These are phyloP conservation scores for Heterococcus sp. DNA, from an alignment of 108 stramenopile genomes.

Conservation along the genomic window DNA sequence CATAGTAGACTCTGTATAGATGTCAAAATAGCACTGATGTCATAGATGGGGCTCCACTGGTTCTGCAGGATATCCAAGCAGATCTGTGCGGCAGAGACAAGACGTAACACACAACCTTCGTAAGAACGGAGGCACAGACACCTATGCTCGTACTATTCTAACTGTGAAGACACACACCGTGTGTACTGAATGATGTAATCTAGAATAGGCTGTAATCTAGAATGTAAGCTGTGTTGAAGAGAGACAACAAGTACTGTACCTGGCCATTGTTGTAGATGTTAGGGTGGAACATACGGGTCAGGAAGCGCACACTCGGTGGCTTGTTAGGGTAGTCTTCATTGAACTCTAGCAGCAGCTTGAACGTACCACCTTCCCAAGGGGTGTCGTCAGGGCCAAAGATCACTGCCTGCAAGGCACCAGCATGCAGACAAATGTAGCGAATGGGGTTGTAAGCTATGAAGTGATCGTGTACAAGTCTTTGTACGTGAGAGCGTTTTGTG, in stretches of 20 bases:
- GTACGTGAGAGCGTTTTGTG: no score
- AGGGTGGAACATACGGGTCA: slow-evolving; percentile 96
- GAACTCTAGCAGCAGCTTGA: slow-evolving; percentile 85
- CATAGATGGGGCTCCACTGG: slow-evolving; percentile 99
- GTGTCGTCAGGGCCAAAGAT: slow-evolving; percentile 99
- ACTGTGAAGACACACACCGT: no score
- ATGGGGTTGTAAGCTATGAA: no score
- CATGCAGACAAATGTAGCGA: no score
- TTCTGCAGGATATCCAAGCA: slow-evolving; percentile 97
- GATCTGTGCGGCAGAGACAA: no score
- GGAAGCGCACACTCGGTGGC: slow-evolving; percentile 85
- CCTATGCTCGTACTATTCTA: no score
- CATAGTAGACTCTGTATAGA: slow-evolving; percentile 95
- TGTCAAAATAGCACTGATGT: slow-evolving; percentile 97
- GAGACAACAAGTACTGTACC: slow-evolving; percentile 53
- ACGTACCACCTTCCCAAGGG: slow-evolving; percentile 83
- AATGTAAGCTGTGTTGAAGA: neutral
- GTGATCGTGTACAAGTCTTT: no score
- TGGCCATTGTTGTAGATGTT: slow-evolving; percentile 99
- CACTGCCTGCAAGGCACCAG: slow-evolving; percentile 70
- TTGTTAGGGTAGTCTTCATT: slow-evolving; percentile 99
- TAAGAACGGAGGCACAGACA: no score
- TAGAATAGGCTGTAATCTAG: no score
- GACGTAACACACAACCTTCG: no score
- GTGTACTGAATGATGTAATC: no score